Evolutionary conservation across 1,284 basidiomycete genomes (phyloP), one percentile per base, ranked within the genome.

Genomic region (Apiotrichum gamsii): DNA sequence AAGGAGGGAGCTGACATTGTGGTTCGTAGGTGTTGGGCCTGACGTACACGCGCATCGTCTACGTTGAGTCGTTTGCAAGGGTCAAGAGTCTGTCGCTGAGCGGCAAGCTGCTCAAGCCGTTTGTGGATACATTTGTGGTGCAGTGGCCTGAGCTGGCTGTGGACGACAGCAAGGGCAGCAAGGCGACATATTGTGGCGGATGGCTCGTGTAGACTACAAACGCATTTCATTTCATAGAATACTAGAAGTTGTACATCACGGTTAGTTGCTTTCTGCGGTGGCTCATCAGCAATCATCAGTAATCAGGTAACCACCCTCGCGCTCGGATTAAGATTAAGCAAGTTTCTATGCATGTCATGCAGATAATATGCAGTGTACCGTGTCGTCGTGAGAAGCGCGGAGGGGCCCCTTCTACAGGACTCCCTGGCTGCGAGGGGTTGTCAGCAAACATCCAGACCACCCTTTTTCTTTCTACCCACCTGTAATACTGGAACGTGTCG

Each of bases 21-120:
- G n/a, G n/a, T n/a, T n/a, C n/a, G n/a, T n/a, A 94, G 90, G 75
- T 94, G 49, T 61, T 94, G 23, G 86, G 84, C 8, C 67, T 90
- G 11, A 74, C 76, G 15, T 79, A 84, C 3, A 87, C 94, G 2
- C 77, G 75, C 36, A 69, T 90, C 23, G 80, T 99, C 46, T 99
- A 97, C 68, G 77, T 97, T 35, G 95, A 98, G 70, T 93, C 90
- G 0, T 95, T 95, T 65, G 91, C 95, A 6, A 82, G 95, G 14
- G 90, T 96, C 6, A 77, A 74, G 24, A 78, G 79, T 1, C 76
- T 97, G 16, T 94, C 89, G 13, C 76, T 96, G 15, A 90, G 90
- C 19, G 94, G 84, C 21, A 87, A 80, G 60, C 73, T 98, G 35
- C 75, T 97, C 18, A 78, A 82, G 29, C 80, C 80, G 9, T 74